Base-by-base conservation (phyloP, 345 rosid genomes). In the Psidium guajava region DNA sequence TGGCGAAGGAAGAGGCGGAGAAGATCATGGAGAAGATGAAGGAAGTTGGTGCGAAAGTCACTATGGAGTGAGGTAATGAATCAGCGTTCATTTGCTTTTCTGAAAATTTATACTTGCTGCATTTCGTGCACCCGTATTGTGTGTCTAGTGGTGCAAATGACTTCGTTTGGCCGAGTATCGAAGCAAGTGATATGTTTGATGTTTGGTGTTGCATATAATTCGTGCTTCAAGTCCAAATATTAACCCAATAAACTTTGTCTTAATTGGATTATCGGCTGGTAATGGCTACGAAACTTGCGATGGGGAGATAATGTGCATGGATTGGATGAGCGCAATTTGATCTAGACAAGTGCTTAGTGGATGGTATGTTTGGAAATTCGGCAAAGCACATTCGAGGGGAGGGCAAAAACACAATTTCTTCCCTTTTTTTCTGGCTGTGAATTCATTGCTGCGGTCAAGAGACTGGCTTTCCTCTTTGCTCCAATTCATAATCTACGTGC, bases 1-100 rank as follows among this genome's bases (percentile, higher is more conserved):
- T 96, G 42, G 88, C 96, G 21, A 97, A 95, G 86, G 99, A 96
- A 57, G 99, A 96, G 82, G 99, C 98, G 0, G 96, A 95, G 90
- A 94, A 94, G 88, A 96, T 96, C 27, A 87, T 94, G 12, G 93
- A 87, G 88, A 96, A 95, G 86, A 86, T 97, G 95, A 97, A 97
- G 89, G 99, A 89, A 50, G 87, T 91, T 83, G 99, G 99, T 58
- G 98, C 98, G 8, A 94, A 94, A 88, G 98, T 95, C 61, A 59
- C 91, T 54, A 91, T 97, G 94, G 99, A 95, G 85, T 97, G 91
- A 97, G 92, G 91, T 92, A 86, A 13, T 18, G 40, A 16, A 86
- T 5, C 77, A 8, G 28, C 24, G 24, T 8, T 16, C 44, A 32
- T 64, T 64, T 64, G 77, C 77, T 8, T 64, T 64, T 16, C 6